phyloP scores from a whole-genome alignment of 2,329 filamentous ascomycete species.

The Ophiocordyceps camponoti-leonardi region DNA sequence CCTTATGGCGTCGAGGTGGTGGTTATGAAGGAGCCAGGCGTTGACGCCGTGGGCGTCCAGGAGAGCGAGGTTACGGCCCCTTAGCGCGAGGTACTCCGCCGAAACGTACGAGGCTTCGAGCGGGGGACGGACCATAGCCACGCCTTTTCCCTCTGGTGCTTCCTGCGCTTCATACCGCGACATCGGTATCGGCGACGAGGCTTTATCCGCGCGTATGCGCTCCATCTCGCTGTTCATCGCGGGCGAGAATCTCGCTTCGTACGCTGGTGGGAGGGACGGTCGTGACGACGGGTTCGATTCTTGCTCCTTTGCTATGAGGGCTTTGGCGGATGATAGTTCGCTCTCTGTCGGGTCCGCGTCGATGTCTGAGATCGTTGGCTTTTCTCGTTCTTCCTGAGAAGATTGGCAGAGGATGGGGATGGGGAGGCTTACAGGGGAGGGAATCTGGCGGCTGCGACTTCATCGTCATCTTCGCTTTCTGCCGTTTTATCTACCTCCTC shows the following conservation, averaged over 20 bases:
- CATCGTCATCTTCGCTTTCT: background rate
- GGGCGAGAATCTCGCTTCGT: conserved; percentile 36
- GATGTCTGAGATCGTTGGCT: background rate
- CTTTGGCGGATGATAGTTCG: too few relatives aligned
- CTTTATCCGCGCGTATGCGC: conserved; percentile 35
- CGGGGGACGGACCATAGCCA: conserved; percentile 36
- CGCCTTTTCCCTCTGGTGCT: conserved; percentile 15
- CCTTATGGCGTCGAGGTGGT: conserved; percentile 53
- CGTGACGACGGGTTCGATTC: background rate
- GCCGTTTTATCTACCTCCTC: too few relatives aligned
- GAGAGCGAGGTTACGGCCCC: conserved; percentile 44
- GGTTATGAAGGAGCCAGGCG: conserved; percentile 78
- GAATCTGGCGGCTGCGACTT: background rate
- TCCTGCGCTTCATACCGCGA: conserved; percentile 71
- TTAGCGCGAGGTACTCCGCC: conserved; percentile 32
- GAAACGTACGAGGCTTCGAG: conserved; percentile 36
- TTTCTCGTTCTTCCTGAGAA: background rate
- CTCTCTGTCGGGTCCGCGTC: background rate
- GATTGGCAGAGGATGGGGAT: background rate
- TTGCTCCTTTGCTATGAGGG: background rate
- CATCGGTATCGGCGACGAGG: too few relatives aligned
- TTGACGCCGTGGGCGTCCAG: conserved; percentile 74
- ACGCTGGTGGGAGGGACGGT: background rate
- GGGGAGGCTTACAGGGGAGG: background rate
- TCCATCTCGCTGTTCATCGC: conserved; percentile 51